These are phyloP conservation scores for Aphanomyces astaci DNA, from an alignment of 352 stramenopile genomes.

Conservation along the genomic window DNA sequence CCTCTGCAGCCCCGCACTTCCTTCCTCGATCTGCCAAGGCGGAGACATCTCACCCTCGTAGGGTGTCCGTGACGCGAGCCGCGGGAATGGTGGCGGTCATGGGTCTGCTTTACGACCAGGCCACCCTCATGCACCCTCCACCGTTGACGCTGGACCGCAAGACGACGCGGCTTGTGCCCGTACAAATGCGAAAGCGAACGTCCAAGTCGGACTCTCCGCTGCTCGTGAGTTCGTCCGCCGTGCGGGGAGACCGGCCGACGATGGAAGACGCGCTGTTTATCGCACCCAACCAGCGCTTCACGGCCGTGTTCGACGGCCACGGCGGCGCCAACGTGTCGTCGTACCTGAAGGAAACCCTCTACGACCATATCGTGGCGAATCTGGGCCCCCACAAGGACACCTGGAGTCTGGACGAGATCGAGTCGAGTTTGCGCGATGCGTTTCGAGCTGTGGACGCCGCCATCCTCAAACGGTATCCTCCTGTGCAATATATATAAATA, in stretches of 20 bases:
- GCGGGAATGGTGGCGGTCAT: background rate
- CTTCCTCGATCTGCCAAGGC: no score
- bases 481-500: no score
- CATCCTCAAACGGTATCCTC: conserved; percentile 26
- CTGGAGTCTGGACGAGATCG: conserved; percentile 22
- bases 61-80: background rate
- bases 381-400: conserved; percentile 37
- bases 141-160: background rate
- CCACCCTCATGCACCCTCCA: background rate
- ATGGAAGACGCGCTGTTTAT: conserved; percentile 84
- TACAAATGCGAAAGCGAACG: conserved; percentile 38
- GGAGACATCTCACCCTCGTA: no score
- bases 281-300: conserved; percentile 70
- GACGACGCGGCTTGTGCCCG: background rate
- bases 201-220: conserved; percentile 32
- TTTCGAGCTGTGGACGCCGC: conserved; percentile 27
- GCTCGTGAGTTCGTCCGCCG: conserved; percentile 56
- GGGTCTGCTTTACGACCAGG: background rate
- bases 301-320: conserved; percentile 79
- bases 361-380: conserved; percentile 40
- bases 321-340: conserved; percentile 58
- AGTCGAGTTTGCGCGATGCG: conserved; percentile 10
- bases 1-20: no score
- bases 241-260: conserved; percentile 58
- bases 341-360: conserved; percentile 58